Conservation (phyloP, 345 rosid species). For the Populus euphratica region DNA sequence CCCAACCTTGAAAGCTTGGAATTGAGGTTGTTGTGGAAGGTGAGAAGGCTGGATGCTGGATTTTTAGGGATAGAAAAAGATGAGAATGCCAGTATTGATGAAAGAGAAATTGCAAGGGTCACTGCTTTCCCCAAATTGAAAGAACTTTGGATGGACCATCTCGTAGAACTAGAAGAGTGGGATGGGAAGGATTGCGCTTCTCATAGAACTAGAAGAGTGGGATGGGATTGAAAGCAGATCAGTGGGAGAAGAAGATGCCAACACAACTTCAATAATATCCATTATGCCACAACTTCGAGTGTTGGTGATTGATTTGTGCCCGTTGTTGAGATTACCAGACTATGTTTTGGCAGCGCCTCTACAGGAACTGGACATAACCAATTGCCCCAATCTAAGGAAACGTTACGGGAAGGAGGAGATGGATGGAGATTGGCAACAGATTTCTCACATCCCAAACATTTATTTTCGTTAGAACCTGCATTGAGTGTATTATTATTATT, state of each 20-base stretch:
- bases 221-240: background rate
- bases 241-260: background rate
- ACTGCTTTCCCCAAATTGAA: slow-evolving; percentile 11
- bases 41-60: slow-evolving; percentile 5
- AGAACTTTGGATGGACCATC: too few relatives aligned
- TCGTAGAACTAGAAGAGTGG: background rate
- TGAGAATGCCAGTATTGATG: too few relatives aligned
- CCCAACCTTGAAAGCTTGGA: slow-evolving; percentile 8
- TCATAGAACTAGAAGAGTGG: background rate
- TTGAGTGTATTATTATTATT: too few relatives aligned
- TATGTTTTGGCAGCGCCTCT: too few relatives aligned
- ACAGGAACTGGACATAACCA: fast-evolving
- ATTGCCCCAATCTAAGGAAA: too few relatives aligned
- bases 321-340: background rate
- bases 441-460: background rate
- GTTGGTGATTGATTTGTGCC: too few relatives aligned
- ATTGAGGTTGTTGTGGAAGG: background rate
- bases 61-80: background rate
- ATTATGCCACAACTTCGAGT: slow-evolving; percentile 6
- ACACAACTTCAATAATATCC: background rate
- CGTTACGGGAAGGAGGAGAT: too few relatives aligned
- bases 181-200: too few relatives aligned
- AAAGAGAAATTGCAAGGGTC: background rate
- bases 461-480: too few relatives aligned
- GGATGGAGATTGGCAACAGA: too few relatives aligned